These are phyloP conservation scores for Xerocomus potaroensis DNA, from an alignment of 768 basidiomycete species.

Conservation along the genomic window DNA sequence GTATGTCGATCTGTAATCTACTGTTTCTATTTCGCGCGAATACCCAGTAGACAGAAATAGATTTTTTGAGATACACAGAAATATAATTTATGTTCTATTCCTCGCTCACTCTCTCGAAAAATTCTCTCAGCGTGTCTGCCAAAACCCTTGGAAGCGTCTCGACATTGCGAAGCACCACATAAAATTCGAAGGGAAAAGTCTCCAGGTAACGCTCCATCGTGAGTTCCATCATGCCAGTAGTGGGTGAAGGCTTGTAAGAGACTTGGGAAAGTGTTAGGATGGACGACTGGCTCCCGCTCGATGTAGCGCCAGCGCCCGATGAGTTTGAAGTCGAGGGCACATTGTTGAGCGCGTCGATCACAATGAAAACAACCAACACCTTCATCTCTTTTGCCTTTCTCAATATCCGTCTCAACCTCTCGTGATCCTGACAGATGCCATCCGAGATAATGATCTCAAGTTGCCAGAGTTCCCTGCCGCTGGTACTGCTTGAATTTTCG, in stretches of 20 bases:
- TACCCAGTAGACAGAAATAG: background rate
- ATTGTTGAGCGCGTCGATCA: slow-evolving; percentile 83
- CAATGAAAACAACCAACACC: slow-evolving; percentile 94
- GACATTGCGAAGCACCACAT: slow-evolving; percentile 86
- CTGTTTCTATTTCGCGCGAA: background rate
- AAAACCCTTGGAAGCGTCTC: slow-evolving; percentile 91
- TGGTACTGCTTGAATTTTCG: slow-evolving; percentile 54
- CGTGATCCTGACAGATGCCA: slow-evolving; percentile 97
- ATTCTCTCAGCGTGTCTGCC: slow-evolving; percentile 85
- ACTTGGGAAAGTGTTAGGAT: slow-evolving; percentile 93
- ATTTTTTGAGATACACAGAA: background rate
- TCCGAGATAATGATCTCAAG: slow-evolving; percentile 98
- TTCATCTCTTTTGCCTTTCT: slow-evolving; percentile 84
- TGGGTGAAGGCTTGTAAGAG: slow-evolving; percentile 57
- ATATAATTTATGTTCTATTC: slow-evolving; percentile 31
- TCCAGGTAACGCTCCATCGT: slow-evolving; percentile 88
- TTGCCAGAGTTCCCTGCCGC: slow-evolving; percentile 88
- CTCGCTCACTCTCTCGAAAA: slow-evolving; percentile 81
- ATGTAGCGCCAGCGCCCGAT: slow-evolving; percentile 6
- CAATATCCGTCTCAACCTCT: slow-evolving; percentile 71
- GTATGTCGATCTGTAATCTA: slow-evolving; percentile 42
- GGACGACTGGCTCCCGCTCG: slow-evolving; percentile 50
- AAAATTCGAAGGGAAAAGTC: slow-evolving; percentile 97
- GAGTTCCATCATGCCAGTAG: slow-evolving; percentile 72
- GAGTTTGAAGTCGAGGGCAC: slow-evolving; percentile 23